Evolutionary conservation across 768 basidiomycete genomes (phyloP).

Genomic region (Hygrocybe punicea): DNA sequence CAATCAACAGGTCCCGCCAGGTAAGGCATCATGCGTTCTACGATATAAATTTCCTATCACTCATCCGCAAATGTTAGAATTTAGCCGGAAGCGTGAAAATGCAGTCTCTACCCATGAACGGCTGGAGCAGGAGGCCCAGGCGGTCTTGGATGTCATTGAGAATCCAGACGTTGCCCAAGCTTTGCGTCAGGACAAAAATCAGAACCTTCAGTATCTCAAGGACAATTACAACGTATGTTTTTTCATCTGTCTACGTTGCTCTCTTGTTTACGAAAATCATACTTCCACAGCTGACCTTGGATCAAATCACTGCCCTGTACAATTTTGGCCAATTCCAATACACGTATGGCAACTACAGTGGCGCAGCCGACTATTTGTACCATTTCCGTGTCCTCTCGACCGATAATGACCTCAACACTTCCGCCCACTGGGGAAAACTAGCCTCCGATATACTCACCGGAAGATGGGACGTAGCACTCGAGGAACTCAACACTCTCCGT

Average conservation of each 20-base stretch:
- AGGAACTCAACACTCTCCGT: slow-evolving; percentile 92
- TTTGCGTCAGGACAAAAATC: slow-evolving; percentile 93
- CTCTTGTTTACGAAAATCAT: neutral
- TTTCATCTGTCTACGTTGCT: neutral
- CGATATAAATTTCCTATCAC: neutral
- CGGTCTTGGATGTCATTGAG: slow-evolving; percentile 92
- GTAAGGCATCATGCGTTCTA: slow-evolving; percentile 37
- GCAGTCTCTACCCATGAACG: slow-evolving; percentile 82
- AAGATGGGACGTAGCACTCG: slow-evolving; percentile 91
- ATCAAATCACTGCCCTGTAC: slow-evolving; percentile 94
- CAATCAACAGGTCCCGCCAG: slow-evolving; percentile 62
- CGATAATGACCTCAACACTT: slow-evolving; percentile 87
- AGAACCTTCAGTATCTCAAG: slow-evolving; percentile 91
- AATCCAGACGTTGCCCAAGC: slow-evolving; percentile 95
- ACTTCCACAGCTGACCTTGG: slow-evolving; percentile 72
- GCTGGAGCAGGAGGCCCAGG: slow-evolving; percentile 86
- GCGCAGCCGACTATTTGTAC: slow-evolving; percentile 96
- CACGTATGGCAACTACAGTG: slow-evolving; percentile 96
- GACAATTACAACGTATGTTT: slow-evolving; percentile 80
- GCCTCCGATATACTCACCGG: slow-evolving; percentile 94
- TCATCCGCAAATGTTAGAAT: slow-evolving; percentile 52
- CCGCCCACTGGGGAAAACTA: slow-evolving; percentile 98
- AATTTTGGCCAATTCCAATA: slow-evolving; percentile 99
- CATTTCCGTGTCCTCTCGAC: slow-evolving; percentile 98
- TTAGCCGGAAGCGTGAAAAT: slow-evolving; percentile 74